Percentiles rank a stretch among this genome's conserved stretches.
phyloP scores from a whole-genome alignment of 1,139 yeast species.

The Yamadazyma songkhlaensis region DNA sequence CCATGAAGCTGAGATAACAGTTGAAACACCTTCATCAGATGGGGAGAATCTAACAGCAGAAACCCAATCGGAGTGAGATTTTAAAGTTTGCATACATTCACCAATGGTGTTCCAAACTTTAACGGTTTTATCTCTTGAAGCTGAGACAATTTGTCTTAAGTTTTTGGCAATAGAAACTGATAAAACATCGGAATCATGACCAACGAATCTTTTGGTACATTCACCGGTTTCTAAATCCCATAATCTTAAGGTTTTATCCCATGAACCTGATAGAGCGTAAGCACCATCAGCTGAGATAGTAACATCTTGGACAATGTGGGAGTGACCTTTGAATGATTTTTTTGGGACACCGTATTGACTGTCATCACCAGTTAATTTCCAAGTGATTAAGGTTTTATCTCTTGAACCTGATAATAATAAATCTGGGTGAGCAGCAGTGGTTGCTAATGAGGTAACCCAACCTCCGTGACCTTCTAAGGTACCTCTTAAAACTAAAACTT shows the following conservation, averaged over 20 bases:
- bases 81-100: conserved; percentile 93
- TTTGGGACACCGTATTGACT: conserved; percentile 97
- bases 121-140: conserved; percentile 98
- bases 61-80: conserved; percentile 99
- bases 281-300: conserved; percentile 98
- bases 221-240: conserved; percentile 98
- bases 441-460: conserved; percentile 99
- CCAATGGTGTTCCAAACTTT: conserved; percentile 99
- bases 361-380: conserved; percentile 98
- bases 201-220: conserved; percentile 93
- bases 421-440: conserved; percentile 98
- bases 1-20: conserved; percentile 98
- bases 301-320: conserved; percentile 98
- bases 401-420: conserved; percentile 97
- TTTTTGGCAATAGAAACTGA: conserved; percentile 95
- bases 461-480: conserved; percentile 87
- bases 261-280: conserved; percentile 97
- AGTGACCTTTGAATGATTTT: conserved; percentile 97
- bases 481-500: conserved; percentile 99
- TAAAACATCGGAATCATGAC: conserved; percentile 97
- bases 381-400: conserved; percentile 97
- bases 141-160: conserved; percentile 98
- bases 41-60: conserved; percentile 97
- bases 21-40: conserved; percentile 56
- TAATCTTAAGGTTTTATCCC: conserved; percentile 99